Conservation (phyloP, 106 monocot species). For the Apostasia ramifera region DNA sequence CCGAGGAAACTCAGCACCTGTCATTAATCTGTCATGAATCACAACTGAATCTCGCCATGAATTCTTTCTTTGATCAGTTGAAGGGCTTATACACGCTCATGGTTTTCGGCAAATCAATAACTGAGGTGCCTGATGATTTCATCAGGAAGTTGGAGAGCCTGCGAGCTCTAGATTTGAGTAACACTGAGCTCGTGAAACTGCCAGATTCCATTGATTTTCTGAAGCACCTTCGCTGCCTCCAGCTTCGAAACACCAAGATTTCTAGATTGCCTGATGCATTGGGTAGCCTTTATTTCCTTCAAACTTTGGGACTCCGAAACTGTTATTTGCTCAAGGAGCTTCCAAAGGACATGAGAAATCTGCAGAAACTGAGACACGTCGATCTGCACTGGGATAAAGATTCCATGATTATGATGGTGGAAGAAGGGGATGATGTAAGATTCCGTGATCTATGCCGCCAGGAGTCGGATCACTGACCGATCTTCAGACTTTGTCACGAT, state of each 20-base stretch:
- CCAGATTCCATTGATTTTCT: neutral
- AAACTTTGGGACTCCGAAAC: slow-evolving; percentile 5
- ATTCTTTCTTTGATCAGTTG: neutral
- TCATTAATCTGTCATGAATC: neutral
- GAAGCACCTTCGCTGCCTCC: slow-evolving; percentile 10
- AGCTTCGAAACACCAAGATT: neutral
- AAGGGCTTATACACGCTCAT: neutral
- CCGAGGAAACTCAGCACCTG: no score
- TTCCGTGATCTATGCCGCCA: neutral
- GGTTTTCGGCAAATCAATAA: neutral
- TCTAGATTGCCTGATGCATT: neutral
- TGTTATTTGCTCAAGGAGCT: slow-evolving; percentile 6
- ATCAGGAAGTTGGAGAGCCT: neutral
- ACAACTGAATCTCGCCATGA: neutral
- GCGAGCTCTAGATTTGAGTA: slow-evolving; percentile 4
- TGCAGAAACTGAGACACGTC: neutral
- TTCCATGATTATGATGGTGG: neutral
- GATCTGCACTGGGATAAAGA: slow-evolving; percentile 9
- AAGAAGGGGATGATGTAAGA: neutral
- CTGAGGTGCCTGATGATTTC: neutral
- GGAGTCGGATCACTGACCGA: slow-evolving; percentile 18
- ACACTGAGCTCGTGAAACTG: neutral
- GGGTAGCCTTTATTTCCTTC: slow-evolving; percentile 1
- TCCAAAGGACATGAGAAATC: neutral
- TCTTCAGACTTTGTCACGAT: slow-evolving; percentile 8